These are phyloP conservation scores for Sclerotinia borealis DNA, from an alignment of 2,329 filamentous ascomycete genomes.

Conservation along the genomic window DNA sequence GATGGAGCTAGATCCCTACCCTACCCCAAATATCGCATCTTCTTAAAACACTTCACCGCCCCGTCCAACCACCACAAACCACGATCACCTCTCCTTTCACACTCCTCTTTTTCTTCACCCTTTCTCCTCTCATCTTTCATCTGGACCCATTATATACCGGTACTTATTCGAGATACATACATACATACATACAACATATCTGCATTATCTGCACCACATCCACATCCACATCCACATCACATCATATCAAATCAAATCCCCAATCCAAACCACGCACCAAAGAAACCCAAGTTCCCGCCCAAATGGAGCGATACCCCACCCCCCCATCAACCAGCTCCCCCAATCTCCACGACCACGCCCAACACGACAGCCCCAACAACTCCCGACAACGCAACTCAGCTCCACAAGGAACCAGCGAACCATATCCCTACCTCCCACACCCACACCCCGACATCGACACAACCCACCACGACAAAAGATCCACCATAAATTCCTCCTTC, in stretches of 20 bases:
- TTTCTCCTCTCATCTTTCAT: neutral
- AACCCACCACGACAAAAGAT: neutral
- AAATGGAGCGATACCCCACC: neutral
- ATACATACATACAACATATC: neutral
- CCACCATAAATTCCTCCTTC: neutral
- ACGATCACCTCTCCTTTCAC: neutral
- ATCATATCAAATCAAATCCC: neutral
- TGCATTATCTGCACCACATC: neutral
- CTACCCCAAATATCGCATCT: no score
- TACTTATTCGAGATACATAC: neutral
- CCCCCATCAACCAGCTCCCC: conserved; percentile 2
- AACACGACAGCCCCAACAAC: neutral
- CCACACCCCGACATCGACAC: neutral
- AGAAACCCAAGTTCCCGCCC: neutral
- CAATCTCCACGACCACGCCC: neutral
- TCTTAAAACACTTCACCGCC: neutral
- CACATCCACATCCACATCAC: neutral
- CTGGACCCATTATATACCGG: neutral
- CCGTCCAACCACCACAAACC: neutral
- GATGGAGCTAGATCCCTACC: neutral
- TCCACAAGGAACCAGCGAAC: neutral
- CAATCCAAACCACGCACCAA: neutral
- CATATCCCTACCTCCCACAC: no score
- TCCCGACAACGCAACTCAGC: neutral
- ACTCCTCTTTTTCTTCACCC: neutral